phyloP scores from a whole-genome alignment of 2,329 filamentous ascomycete genomes.

The Coniella lustricola region DNA sequence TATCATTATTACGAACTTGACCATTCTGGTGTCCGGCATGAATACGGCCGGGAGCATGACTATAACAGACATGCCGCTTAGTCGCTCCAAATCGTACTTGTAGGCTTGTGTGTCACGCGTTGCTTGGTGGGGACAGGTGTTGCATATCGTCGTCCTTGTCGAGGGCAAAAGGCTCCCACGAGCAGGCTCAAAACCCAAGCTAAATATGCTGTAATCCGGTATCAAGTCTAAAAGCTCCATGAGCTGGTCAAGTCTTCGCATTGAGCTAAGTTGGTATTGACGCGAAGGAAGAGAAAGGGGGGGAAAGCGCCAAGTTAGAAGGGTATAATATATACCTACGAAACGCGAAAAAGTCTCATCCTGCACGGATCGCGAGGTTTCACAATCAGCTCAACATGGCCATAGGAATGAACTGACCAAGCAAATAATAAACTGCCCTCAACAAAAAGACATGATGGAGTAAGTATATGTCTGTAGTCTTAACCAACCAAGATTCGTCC shows the following conservation, averaged over 20 bases:
- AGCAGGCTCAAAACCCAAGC: neutral
- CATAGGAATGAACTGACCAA: too few species aligned
- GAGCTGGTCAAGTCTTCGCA: neutral
- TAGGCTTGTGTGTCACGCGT: too few species aligned
- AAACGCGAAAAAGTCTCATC: neutral
- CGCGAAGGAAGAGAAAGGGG: neutral
- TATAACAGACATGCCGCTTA: neutral
- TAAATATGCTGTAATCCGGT: neutral
- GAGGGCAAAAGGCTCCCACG: neutral
- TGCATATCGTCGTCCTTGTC: neutral
- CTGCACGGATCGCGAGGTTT: neutral
- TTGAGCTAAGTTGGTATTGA: neutral
- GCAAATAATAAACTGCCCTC: too few species aligned
- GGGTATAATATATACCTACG: neutral
- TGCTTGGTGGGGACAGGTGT: neutral
- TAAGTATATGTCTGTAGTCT: neutral
- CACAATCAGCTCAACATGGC: too few species aligned
- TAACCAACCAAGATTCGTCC: neutral
- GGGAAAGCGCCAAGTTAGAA: neutral
- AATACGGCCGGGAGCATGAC: too few species aligned
- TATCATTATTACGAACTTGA: too few species aligned
- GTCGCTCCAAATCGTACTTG: neutral
- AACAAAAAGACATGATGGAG: too few species aligned
- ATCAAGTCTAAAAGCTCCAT: neutral
- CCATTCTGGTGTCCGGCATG: too few species aligned